Base-by-base conservation (phyloP, 1,284 basidiomycete genomes). In the Sanguinoderma infundibulare region DNA sequence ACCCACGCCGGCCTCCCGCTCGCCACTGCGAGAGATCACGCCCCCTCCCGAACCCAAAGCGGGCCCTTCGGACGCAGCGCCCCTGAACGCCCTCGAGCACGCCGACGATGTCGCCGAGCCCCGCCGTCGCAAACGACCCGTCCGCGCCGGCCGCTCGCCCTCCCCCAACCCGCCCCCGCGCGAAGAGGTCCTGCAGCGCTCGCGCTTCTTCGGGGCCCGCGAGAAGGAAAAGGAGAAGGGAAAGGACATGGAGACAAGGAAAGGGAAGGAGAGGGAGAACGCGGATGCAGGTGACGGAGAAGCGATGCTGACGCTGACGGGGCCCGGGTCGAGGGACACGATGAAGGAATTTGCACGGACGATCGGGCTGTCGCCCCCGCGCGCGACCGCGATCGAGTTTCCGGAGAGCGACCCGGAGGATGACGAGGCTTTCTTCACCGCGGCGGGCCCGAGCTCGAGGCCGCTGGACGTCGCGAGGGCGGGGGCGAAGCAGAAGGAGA, bases 91-190 rank as follows among this genome's bases (percentile, higher is more conserved):
- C 9, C 39, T 32, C 28, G 62, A 67, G 15, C 70, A 74, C 63
- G 67, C 67, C 51, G 83, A 85, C 63, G 77, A 83, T 60, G 77
- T 78, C 49, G 78, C 79, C 40, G 79, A 80, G 62, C 79, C 79
- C 5, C 78, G 80, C n/a, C 72, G 78, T 9, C 76, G 79, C 3
- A 73, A 73, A 44, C 60, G 69, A 5, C 73, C 73, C 38, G 57
- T 34, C 14, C 67, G 69, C 35, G 52, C 54, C 2, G 57, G 59
- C 10, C 67, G 67, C 38, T 73, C 68, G 7, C 73, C 72, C 24
- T 69, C 69, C 8, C 69, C 69, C 1, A 64, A 66, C 5, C 70
- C 72, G 2, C 71, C 68, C 30, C 64, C 71, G 15, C 72, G 63
- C 39, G 56, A 56, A 3, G 47, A 36, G 8, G 28, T 32, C 20